Conservation (phyloP, 371 early-diverging fungal genomes). For the Apophysomyces trapeziformis region DNA sequence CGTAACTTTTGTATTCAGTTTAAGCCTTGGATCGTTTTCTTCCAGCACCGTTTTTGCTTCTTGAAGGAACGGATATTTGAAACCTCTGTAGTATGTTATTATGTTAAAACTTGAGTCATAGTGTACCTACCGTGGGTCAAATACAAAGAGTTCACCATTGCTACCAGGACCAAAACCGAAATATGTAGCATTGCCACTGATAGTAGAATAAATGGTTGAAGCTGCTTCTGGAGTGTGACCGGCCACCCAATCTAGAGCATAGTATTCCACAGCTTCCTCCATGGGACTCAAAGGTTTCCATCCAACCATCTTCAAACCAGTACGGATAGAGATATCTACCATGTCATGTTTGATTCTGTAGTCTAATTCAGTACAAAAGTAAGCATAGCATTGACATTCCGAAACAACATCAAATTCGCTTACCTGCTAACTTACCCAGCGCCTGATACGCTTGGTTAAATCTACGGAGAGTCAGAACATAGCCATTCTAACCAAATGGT, state of each 20-base stretch:
- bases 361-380: too few relatives aligned
- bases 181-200: slow-evolving; percentile 39
- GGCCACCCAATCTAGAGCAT: slow-evolving; percentile 46
- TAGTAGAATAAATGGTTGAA: slow-evolving; percentile 28
- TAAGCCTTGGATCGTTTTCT: slow-evolving; percentile 33
- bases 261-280: slow-evolving; percentile 49
- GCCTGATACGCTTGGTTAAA: slow-evolving; percentile 31
- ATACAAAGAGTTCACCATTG: slow-evolving; percentile 42
- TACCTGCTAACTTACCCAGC: slow-evolving; percentile 16
- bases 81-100: slow-evolving; percentile 34
- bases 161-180: slow-evolving; percentile 44
- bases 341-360: slow-evolving; percentile 30
- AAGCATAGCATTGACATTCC: too few relatives aligned
- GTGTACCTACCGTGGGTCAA: slow-evolving; percentile 43
- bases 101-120: too few relatives aligned
- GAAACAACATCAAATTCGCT: too few relatives aligned
- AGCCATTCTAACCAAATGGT: neutral
- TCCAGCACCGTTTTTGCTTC: slow-evolving; percentile 39
- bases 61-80: slow-evolving; percentile 44
- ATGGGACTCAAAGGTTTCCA: slow-evolving; percentile 36
- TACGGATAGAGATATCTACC: slow-evolving; percentile 45
- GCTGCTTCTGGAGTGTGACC: slow-evolving; percentile 46
- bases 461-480: slow-evolving; percentile 9
- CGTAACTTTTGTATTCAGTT: slow-evolving; percentile 35
- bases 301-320: slow-evolving; percentile 37